Base-by-base conservation (phyloP, 371 early-diverging fungal genomes). In the Mucor indicus region DNA sequence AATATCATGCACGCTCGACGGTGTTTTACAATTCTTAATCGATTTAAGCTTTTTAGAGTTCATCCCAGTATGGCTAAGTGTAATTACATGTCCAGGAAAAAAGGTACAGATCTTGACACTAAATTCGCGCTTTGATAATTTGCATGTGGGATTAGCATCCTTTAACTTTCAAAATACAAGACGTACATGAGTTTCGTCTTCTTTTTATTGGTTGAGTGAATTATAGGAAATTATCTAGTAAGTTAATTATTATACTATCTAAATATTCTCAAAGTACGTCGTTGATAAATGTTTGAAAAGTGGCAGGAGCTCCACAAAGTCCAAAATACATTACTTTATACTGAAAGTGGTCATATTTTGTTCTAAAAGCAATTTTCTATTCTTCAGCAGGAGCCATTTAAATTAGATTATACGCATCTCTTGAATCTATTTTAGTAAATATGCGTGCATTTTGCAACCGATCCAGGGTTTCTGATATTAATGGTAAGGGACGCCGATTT, bases 251-350 rank as follows among this genome's bases (percentile, higher is more conserved):
- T 20, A 53, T 73, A 3, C 54, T 43, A 39, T 72, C 75, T 0
- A 75, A 29, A 13, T 57, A 46, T 4, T 64, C 63, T 0, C 53
- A 43, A 0, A 86, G 55, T 1, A 67, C 32, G 0, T 57, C 19
- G 25, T 61, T 50, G 44, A 80, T 79, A 12, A 70, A 23, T 1
- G 51, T 38, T 44, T 75, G 67, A 41, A 80, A 81, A 0, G 66
- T 57, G 0, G 67, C 60, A 1, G 79, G 80, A 0, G 75, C 62
- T 43, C 76, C 72, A 10, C 62, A 69, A 9, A 79, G 6, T 58
- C 79, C 80, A 40, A 81, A 77, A 0, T 78, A 71, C 57, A 81
- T 65, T 0, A 75, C 72, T 0, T 49, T 2, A 30, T 61, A 83
- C 54, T 77, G 55, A 33, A 48, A 81, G 4, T 61, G 65, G 0